Evolutionary conservation across 331 rosid species (phyloP).

Genomic region (Telfairia occidentalis): DNA sequence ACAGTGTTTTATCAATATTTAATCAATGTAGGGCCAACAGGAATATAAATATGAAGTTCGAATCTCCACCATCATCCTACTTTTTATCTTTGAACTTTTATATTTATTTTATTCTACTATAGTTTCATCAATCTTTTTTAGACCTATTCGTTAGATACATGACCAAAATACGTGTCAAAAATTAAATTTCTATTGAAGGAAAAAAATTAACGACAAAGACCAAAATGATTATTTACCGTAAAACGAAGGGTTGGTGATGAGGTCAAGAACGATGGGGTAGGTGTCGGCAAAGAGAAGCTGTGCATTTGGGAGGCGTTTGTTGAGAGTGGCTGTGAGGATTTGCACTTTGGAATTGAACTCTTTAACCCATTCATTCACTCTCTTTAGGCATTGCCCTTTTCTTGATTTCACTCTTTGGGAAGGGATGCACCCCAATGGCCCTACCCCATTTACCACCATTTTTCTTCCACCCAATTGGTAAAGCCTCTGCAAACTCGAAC

Average conservation of each 20-base stretch:
- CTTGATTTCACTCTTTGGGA: constrained; percentile 71
- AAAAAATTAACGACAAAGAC: background rate
- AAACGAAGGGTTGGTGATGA: constrained; percentile 38
- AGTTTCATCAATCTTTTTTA: no score
- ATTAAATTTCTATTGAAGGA: background rate
- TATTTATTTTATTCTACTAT: no score
- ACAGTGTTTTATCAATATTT: no score
- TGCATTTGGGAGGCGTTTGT: constrained; percentile 44
- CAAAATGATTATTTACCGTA: constrained; percentile 32
- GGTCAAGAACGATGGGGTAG: constrained; percentile 43
- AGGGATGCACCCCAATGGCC: constrained; percentile 86
- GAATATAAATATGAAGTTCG: no score
- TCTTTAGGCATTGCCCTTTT: constrained; percentile 42
- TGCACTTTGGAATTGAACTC: constrained; percentile 33
- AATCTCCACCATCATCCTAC: no score
- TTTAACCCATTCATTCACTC: constrained; percentile 38
- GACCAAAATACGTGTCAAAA: background rate
- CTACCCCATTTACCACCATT: constrained; percentile 50
- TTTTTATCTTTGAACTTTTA: no score
- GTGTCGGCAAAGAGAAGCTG: constrained; percentile 45
- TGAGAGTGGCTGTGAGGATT: constrained; percentile 35
- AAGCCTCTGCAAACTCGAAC: constrained; percentile 32
- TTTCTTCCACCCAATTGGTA: constrained; percentile 58
- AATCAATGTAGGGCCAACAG: no score
- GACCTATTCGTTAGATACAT: no score